These are phyloP conservation scores for Xylaria nigripes DNA, from an alignment of 495 filamentous ascomycete species.

Conservation along the genomic window DNA sequence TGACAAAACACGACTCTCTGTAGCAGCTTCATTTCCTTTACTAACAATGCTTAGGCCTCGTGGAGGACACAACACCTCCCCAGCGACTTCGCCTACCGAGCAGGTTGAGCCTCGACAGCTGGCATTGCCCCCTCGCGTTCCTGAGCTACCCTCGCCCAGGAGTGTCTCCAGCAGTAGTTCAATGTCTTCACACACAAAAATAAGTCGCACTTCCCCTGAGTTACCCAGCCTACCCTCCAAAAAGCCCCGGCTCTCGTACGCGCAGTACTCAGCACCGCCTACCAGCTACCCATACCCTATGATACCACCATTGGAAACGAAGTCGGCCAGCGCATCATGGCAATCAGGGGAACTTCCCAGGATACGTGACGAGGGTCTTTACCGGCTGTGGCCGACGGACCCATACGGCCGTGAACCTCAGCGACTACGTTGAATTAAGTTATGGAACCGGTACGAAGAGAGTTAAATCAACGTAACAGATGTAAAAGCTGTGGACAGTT, in stretches of 20 bases:
- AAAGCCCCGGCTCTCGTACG: conserved; percentile 33
- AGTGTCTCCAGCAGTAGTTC: conserved; percentile 37
- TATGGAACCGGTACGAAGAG: too few relatives aligned
- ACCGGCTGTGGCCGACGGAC: conserved; percentile 54
- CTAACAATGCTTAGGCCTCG: conserved; percentile 37
- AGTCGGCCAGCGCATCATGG: conserved; percentile 25
- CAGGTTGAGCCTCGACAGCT: conserved; percentile 36
- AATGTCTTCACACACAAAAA: conserved; percentile 34
- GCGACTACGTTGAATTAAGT: conserved; percentile 17
- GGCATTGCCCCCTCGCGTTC: conserved; percentile 18
- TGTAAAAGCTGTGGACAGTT: background rate
- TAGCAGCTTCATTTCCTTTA: conserved; percentile 3
- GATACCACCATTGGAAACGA: conserved; percentile 28
- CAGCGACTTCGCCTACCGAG: conserved; percentile 42
- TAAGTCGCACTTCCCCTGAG: conserved; percentile 28
- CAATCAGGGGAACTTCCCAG: conserved; percentile 35
- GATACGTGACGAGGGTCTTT: conserved; percentile 42
- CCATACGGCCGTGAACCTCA: conserved; percentile 48
- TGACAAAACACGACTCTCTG: conserved; percentile 13
- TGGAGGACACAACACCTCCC: conserved; percentile 47
- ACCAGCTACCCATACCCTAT: conserved; percentile 21
- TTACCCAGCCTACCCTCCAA: conserved; percentile 29
- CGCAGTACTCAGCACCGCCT: conserved; percentile 29
- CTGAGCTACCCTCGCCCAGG: conserved; percentile 28
- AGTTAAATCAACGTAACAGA: background rate